Conservation (phyloP, 768 basidiomycete genomes). For the Gloeophyllum trabeum region DNA sequence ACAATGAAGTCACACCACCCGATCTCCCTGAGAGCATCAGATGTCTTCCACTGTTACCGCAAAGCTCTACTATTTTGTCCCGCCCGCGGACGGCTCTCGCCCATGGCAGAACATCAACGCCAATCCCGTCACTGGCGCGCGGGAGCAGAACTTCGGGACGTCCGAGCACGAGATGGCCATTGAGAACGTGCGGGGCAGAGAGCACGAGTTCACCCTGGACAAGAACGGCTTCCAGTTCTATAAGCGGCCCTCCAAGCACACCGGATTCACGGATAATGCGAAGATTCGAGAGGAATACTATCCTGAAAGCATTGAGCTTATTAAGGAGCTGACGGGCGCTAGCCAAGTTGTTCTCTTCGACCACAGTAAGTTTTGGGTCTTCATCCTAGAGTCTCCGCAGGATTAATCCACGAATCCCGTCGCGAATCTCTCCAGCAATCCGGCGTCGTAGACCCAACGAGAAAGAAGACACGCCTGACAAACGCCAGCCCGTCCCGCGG, state of each 20-base stretch:
- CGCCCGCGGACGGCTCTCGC: constrained; percentile 17
- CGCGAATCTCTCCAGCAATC: constrained; percentile 20
- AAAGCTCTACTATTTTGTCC: constrained; percentile 12
- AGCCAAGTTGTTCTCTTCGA: constrained; percentile 52
- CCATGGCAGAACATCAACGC: constrained; percentile 14
- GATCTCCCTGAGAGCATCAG: too few relatives aligned
- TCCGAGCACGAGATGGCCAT: constrained; percentile 23
- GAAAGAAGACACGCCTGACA: constrained; percentile 23
- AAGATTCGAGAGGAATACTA: constrained; percentile 49
- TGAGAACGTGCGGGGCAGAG: constrained; percentile 43
- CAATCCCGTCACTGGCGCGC: constrained; percentile 17
- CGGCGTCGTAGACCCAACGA: constrained; percentile 28
- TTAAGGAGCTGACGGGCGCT: constrained; percentile 52
- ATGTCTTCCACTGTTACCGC: too few relatives aligned
- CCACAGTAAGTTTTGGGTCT: constrained; percentile 39
- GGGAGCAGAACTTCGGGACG: constrained; percentile 23
- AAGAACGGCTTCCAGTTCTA: constrained; percentile 39
- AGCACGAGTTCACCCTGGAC: constrained; percentile 32
- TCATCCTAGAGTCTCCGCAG: not conserved
- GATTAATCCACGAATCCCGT: not conserved
- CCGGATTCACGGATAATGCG: constrained; percentile 35
- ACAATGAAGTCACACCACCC: too few relatives aligned
- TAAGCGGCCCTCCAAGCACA: constrained; percentile 28
- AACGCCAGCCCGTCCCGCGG: constrained; percentile 28
- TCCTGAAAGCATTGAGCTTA: constrained; percentile 42